Conservation (phyloP, 371 early-diverging fungal species). For the Apophysomyces trapeziformis region DNA sequence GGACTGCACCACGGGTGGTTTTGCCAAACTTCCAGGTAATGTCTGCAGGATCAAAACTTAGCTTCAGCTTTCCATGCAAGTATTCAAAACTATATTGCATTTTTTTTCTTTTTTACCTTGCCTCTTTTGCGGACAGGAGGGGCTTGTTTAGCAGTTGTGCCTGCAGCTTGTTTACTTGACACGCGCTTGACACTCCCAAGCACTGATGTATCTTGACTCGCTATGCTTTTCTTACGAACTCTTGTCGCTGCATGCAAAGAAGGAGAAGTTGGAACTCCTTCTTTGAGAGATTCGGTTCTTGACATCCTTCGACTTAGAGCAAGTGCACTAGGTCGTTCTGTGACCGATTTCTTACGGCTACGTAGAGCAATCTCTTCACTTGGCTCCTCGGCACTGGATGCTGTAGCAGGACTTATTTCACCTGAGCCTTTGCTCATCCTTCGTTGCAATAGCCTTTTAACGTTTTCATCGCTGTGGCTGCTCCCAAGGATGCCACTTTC, state of each 20-base stretch:
- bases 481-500: neutral
- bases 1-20: slow-evolving; percentile 45
- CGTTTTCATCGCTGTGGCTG: no score
- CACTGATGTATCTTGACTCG: slow-evolving; percentile 22
- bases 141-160: neutral
- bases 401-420: neutral
- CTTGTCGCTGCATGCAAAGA: slow-evolving; percentile 30
- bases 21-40: slow-evolving; percentile 52
- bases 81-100: neutral
- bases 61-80: neutral
- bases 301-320: slow-evolving; percentile 3
- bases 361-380: neutral
- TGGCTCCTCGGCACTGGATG: neutral
- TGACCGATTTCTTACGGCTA: no score
- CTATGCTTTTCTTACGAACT: slow-evolving; percentile 32
- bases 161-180: slow-evolving; percentile 6
- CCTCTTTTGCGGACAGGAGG: slow-evolving; percentile 17
- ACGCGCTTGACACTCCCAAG: neutral
- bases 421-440: neutral
- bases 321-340: neutral
- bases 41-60: slow-evolving; percentile 31
- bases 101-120: slow-evolving; percentile 18
- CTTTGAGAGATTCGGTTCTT: slow-evolving; percentile 23
- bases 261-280: slow-evolving; percentile 46
- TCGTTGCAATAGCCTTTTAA: no score